phyloP scores from a whole-genome alignment of 805 yeast genomes.

The Yamadazyma olivae region DNA sequence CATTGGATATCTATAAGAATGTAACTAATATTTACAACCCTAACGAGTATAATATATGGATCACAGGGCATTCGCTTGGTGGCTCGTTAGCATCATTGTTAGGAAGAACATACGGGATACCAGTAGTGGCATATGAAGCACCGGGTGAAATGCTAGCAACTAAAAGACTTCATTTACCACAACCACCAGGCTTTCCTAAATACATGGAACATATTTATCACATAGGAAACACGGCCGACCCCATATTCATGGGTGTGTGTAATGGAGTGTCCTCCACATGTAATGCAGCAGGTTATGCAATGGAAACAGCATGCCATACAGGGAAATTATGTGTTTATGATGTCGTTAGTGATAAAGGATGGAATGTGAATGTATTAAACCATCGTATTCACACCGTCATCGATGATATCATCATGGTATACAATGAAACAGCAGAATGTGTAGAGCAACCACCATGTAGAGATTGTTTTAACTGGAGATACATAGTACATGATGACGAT shows the following conservation, averaged over 20 bases:
- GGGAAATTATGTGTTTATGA: conserved; percentile 88
- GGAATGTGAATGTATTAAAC: conserved; percentile 84
- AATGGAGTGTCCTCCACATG: conserved; percentile 90
- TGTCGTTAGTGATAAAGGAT: conserved; percentile 82
- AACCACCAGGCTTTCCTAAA: conserved; percentile 84
- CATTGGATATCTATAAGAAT: conserved; percentile 69
- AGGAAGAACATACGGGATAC: conserved; percentile 87
- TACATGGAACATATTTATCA: conserved; percentile 88
- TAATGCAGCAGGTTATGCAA: conserved; percentile 90
- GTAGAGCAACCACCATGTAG: conserved; percentile 75
- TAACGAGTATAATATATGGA: conserved; percentile 67
- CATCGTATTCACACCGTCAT: conserved; percentile 91
- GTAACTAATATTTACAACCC: conserved; percentile 67
- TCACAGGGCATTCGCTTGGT: conserved; percentile 93
- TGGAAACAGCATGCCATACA: conserved; percentile 94
- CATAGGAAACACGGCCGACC: conserved; percentile 95
- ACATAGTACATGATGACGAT: conserved; percentile 48
- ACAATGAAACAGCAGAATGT: conserved; percentile 78
- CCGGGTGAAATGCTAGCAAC: conserved; percentile 91
- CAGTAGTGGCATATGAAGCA: conserved; percentile 87
- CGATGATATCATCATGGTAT: conserved; percentile 67
- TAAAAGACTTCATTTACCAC: conserved; percentile 80
- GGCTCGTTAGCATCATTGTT: conserved; percentile 79
- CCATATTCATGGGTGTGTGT: conserved; percentile 94
- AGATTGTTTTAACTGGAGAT: conserved; percentile 90